phyloP scores from a whole-genome alignment of 495 filamentous ascomycete genomes.

The Echria macrotheca region DNA sequence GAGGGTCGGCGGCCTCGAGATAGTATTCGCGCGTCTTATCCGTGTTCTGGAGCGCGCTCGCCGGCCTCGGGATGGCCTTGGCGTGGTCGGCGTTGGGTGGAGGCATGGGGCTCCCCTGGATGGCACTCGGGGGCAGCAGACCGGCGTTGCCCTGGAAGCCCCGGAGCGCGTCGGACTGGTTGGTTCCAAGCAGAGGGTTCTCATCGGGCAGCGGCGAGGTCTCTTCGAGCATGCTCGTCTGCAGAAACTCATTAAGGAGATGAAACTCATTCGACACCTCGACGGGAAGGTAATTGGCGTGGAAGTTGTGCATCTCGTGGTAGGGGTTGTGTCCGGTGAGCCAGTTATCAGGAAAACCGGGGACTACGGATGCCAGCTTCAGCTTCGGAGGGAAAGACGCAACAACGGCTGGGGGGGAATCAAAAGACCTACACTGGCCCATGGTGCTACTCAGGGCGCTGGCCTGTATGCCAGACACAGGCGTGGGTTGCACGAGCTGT shows the following conservation, averaged over 20 bases:
- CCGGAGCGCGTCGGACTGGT: slow-evolving; percentile 28
- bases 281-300: slow-evolving; percentile 88
- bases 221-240: slow-evolving; percentile 80
- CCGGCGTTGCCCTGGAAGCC: slow-evolving; percentile 32
- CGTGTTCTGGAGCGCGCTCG: slow-evolving; percentile 53
- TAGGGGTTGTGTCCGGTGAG: slow-evolving; percentile 65
- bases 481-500: slow-evolving; percentile 53
- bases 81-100: slow-evolving; percentile 47
- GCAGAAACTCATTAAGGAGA: slow-evolving; percentile 91
- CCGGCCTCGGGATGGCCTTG: slow-evolving; percentile 54
- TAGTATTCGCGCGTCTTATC: slow-evolving; percentile 94
- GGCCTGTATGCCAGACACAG: slow-evolving; percentile 48
- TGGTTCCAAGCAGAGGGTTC: slow-evolving; percentile 31
- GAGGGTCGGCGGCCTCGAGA: slow-evolving; percentile 91
- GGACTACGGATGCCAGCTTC: slow-evolving; percentile 36
- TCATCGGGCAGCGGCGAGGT: slow-evolving; percentile 60
- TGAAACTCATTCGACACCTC: slow-evolving; percentile 96
- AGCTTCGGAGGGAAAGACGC: slow-evolving; percentile 29
- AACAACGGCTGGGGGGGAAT: slow-evolving; percentile 23
- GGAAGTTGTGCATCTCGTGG: slow-evolving; percentile 89
- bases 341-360: slow-evolving; percentile 52
- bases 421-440: slow-evolving; percentile 67
- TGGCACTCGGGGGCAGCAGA: slow-evolving; percentile 35
- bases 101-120: slow-evolving; percentile 36
- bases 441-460: slow-evolving; percentile 51